A percentile compares a stretch with the other conserved stretches of the same genome.
Evolutionary conservation across 768 basidiomycete species (phyloP).

Genomic region (Exsudoporus frostii): DNA sequence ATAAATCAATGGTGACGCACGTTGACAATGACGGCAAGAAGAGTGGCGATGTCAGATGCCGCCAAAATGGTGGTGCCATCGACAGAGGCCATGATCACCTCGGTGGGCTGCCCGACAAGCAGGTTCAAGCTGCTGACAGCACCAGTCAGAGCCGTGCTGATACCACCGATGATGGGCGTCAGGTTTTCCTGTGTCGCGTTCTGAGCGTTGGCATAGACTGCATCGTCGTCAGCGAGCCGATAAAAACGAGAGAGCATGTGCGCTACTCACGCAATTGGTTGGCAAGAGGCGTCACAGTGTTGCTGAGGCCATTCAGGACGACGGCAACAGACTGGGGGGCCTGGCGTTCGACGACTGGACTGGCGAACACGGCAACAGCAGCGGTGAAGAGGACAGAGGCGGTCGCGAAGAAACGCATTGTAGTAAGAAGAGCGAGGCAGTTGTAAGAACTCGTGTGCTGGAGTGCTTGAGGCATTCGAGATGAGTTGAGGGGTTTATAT

Average conservation of each 20-base stretch:
- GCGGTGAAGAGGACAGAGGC: conserved; percentile 7
- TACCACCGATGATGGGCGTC: conserved; percentile 3
- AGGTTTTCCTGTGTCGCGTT: conserved; percentile 12
- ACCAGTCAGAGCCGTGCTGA: conserved; percentile 1
- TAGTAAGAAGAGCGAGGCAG: neutral
- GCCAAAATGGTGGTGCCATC: neutral
- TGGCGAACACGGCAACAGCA: conserved; percentile 6
- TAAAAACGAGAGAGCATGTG: neutral
- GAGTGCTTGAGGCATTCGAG: conserved; percentile 8
- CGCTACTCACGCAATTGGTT: conserved; percentile 8
- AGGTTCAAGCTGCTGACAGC: conserved; percentile 3
- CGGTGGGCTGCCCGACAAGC: conserved; percentile 1
- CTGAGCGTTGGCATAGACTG: conserved; percentile 8
- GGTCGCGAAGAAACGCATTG: conserved; percentile 11
- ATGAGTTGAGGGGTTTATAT: conserved; percentile 7
- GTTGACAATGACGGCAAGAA: neutral
- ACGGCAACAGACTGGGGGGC: conserved; percentile 1
- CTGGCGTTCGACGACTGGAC: conserved; percentile 7
- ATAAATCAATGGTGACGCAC: neutral
- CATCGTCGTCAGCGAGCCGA: neutral
- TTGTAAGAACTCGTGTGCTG: conserved; percentile 4
- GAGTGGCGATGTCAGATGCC: conserved; percentile 3
- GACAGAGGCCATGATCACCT: conserved; percentile 1
- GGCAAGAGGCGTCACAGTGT: conserved; percentile 5
- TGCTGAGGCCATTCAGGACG: conserved; percentile 2